Percentiles rank a stretch among this genome's conserved stretches.
These are phyloP conservation scores for Fraxinus albicans DNA, from an alignment of 305 asterid genomes.

Conservation along the genomic window DNA sequence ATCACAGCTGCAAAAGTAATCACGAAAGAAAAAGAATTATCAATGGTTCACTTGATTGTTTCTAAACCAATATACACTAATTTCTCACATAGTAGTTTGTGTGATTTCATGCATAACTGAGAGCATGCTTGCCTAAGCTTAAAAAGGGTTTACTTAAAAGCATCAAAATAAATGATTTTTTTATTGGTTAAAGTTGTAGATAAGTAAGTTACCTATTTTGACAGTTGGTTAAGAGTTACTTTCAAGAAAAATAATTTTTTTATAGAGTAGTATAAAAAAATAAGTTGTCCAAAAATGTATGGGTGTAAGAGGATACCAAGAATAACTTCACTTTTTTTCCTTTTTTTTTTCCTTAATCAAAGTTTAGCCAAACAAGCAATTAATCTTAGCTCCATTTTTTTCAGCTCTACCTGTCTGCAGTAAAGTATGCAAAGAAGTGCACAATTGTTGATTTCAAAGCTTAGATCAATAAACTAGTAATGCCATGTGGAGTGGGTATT, in stretches of 20 bases:
- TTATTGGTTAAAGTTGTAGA: background rate
- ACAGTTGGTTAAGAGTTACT: background rate
- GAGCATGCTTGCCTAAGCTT: background rate
- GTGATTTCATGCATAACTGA: background rate
- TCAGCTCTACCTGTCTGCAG: background rate
- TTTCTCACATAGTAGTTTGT: background rate
- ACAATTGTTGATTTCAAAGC: background rate
- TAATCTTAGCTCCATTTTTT: background rate
- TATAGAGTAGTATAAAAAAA: background rate
- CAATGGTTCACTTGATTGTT: background rate
- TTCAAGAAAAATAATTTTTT: background rate
- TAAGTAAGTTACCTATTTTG: background rate
- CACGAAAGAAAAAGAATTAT: background rate
- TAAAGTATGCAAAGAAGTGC: background rate
- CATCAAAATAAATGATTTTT: background rate
- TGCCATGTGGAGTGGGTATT: background rate
- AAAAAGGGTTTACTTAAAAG: background rate
- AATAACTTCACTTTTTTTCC: background rate
- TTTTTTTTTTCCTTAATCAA: background rate
- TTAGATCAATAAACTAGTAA: background rate
- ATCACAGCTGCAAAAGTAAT: slow-evolving; percentile 46
- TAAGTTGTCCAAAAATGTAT: background rate
- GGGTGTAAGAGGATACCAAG: background rate
- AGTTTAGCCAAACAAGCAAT: background rate
- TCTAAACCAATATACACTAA: background rate